Base-by-base conservation (phyloP, 2,329 filamentous ascomycete genomes). In the Penicillium brevicompactum region DNA sequence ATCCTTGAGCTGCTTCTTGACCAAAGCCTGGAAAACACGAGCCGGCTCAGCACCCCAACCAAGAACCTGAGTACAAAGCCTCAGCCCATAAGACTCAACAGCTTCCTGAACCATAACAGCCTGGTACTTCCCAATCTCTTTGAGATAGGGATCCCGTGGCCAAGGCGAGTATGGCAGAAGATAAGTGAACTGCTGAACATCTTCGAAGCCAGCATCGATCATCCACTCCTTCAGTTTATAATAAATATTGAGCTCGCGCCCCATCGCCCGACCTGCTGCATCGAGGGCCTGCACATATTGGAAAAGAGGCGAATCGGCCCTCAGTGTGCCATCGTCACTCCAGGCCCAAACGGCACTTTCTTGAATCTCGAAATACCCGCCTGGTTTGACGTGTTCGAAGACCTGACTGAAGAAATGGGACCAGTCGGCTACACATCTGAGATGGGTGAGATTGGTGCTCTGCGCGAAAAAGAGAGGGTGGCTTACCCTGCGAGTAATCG, bases 281-380 rank as follows among this genome's bases (percentile, higher is more conserved):
- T 59, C 53, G 21, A 58, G 51, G 4, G 56, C 57, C 21, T 56
- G 52, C 7, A 63, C 18, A 9, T 56, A 59, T 32, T 57, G 24
- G 2, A 56, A 45, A 21, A 63, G 31, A 1, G 61, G 48, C 4
- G 60, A 60, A 11, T 61, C 62, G 34, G 34, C 27, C 31, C 32
- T 53, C 42, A 55, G 59, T 13, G 62, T 63, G 21, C 60, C 64
- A 51, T 71, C 67, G 44, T 70, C 64, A 49, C 66, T 59, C 57
- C 58, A 67, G 8, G 63, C 56, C 48, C 58, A 62, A 11, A 64
- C 51, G 18, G 51, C 57, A 13, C 60, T 59, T 44, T 65, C 60
- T 46, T 62, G 56, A 11, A 69, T 56, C 49, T 73, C 70, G 40
- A 69, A 63, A 44, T 59, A 67, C 4, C 67, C 68, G 11, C 69